Evolutionary conservation across 1,284 basidiomycete species (phyloP), one percentile per base, ranked within the genome.

Genomic region (Leccinum griseonigrum): DNA sequence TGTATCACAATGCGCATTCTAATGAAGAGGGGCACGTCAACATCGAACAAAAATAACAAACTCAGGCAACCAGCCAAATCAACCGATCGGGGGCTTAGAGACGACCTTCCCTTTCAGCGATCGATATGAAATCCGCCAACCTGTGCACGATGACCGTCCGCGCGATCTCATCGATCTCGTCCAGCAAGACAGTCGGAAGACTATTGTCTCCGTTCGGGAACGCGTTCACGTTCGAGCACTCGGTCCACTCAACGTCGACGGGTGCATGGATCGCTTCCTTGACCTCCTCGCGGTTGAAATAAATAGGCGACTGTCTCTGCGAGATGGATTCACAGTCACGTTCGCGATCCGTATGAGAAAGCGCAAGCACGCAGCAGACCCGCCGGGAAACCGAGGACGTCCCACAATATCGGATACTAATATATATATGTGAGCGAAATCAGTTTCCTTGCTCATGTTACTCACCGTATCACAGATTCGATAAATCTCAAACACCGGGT

Each of bases 401-500:
- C 51, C 51, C 51, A 53, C 51, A 51, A 28, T 26, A 51, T 51
- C 13, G 53, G 90, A 75, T 63, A 87, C 48, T 50, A 14, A 50
- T 50, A 48, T 8, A 22, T 6, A 10, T 4, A 43, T 43, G 22
- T 22, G 22, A 22, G 22, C 22, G 0, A 48, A 22, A 22, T 50
- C 22, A 50, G 48, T 26, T 2, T 26, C 48, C 46, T 22, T 11
- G 7, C 22, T 1, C 13, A 50, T 26, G 48, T 3, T 9, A 71
- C 80, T 63, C 57, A 77, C 82, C 26, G 84, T 88, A 70, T 89
- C 87, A 72, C 90, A 89, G 58, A 91, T 86, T 36, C 86, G 81
- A 71, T 92, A 92, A 8, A 90, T 80, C 68, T 93, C 81, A 76
- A 92, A 92, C 3, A 87, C 90, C 0, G 89, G 90, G 69, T 92